Evolutionary conservation across 208 protist species (phyloP).

Genomic region (Borovskyia barvae): DNA sequence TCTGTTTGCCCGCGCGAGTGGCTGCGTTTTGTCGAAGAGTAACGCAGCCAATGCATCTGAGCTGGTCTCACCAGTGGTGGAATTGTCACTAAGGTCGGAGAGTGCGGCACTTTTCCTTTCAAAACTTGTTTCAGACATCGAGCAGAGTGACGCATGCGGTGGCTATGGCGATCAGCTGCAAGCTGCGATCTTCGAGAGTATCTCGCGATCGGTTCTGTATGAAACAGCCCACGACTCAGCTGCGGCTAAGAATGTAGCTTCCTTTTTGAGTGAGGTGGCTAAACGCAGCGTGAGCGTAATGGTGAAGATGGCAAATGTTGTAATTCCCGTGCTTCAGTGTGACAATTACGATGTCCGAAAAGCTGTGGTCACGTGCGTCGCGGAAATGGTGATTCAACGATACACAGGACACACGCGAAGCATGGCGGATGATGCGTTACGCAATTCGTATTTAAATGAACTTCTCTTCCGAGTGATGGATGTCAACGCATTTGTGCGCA

Average conservation of each 20-base stretch:
- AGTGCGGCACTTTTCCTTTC: conserved; percentile 71
- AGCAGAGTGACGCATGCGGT: conserved; percentile 43
- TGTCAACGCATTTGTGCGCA: conserved; percentile 85
- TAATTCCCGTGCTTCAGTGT: conserved; percentile 64
- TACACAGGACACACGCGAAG: conserved; percentile 59
- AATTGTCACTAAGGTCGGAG: conserved; percentile 76
- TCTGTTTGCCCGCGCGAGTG: conserved; percentile 59
- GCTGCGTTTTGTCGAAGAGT: conserved; percentile 46
- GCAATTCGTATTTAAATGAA: conserved; percentile 74
- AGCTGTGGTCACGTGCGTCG: conserved; percentile 72
- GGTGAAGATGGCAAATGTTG: conserved; percentile 50
- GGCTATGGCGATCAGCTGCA: conserved; percentile 39
- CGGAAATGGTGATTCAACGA: conserved; percentile 81
- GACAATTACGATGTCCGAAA: conserved; percentile 89
- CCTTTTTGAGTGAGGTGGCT: conserved; percentile 79
- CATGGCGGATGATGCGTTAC: conserved; percentile 34
- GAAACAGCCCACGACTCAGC: conserved; percentile 44
- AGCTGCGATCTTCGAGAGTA: conserved; percentile 56
- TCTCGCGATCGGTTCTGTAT: conserved; percentile 57
- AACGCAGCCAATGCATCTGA: conserved; percentile 36
- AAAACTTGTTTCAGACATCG: conserved; percentile 71
- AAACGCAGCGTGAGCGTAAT: conserved; percentile 77
- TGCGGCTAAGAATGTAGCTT: conserved; percentile 72
- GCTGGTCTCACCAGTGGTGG: conserved; percentile 72
- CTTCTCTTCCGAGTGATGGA: conserved; percentile 86